Conservation (phyloP, 2,329 filamentous ascomycete genomes). For the Alternaria sp. region DNA sequence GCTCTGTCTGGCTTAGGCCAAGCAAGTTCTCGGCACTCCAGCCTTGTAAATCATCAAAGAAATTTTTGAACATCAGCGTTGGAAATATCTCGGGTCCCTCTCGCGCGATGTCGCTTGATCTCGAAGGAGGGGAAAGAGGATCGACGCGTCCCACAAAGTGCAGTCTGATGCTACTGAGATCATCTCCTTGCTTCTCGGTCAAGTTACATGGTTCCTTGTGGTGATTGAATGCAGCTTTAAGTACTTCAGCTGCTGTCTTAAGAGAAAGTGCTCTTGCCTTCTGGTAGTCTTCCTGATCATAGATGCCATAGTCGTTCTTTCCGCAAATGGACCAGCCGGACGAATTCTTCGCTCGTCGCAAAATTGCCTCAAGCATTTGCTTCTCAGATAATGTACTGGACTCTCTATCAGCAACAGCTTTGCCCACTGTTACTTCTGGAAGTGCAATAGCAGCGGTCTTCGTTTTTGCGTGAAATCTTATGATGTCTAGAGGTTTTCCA, state of each 20-base stretch:
- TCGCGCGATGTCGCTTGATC: too few relatives aligned
- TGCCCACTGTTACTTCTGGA: background rate
- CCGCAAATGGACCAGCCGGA: background rate
- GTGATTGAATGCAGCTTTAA: background rate
- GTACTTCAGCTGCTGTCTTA: background rate
- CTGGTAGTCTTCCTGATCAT: background rate
- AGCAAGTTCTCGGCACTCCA: background rate
- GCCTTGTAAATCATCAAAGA: background rate
- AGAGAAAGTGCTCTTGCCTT: background rate
- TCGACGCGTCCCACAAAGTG: background rate
- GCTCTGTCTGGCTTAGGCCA: background rate
- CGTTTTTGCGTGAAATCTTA: too few relatives aligned
- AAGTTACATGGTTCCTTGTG: background rate
- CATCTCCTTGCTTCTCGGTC: background rate
- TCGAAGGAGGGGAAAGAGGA: background rate
- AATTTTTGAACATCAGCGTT: background rate
- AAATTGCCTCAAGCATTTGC: background rate
- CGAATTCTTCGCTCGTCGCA: background rate
- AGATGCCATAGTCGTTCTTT: background rate
- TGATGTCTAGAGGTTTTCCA: too few relatives aligned
- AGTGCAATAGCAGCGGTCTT: background rate
- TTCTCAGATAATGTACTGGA: background rate
- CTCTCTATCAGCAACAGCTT: background rate
- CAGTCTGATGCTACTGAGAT: background rate
- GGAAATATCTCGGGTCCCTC: background rate